Base-by-base conservation (phyloP, 495 filamentous ascomycete species). In the Talaromyces adpressus region DNA sequence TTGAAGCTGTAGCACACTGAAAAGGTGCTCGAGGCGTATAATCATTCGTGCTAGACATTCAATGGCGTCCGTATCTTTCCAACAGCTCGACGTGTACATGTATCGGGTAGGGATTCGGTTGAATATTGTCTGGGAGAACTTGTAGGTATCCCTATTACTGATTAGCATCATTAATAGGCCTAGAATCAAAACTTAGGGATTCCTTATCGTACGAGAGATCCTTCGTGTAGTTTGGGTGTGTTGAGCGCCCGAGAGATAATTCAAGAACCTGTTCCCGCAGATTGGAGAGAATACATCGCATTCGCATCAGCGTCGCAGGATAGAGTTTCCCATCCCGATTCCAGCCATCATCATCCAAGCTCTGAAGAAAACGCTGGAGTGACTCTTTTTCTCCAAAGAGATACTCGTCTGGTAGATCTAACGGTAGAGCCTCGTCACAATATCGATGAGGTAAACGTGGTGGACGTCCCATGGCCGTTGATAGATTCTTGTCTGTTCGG, bases 211-310 rank as follows among this genome's bases (percentile, higher is more conserved):
- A 41, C 36, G 1, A n/a, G 14, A 41, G 36, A 16, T 41, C 36
- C 36, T 41, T 41, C 36, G 12, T 41, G 36, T 41, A 41, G 9
- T 41, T 9, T 9, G 36, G 36, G 36, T 41, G 36, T 3, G 36
- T 41, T 16, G 36, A 41, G 14, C 36, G 36, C 36, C 36, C 36
- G 14, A 87, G 67, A 16, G 82, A 82, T 6, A 86, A 73, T 58
- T 84, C 78, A 16, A 87, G 69, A 25, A 87, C 77, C 47, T 82
- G 82, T 61, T 87, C 85, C 0, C 77, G 71, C 3, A 83, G 66
- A 3, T 74, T 64, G 5, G 74, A 70, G 14, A 79, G 68, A 2
- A 80, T 68, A 14, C 79, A 66, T 47, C 72, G 73, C 6, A 78
- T 75, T 11, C 85, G 73, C n/a, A 63, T 49, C 74, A 66, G 63